Percentiles rank a stretch among this genome's conserved stretches.
Conservation (phyloP, 257 asterid species). For the Knoxia roxburghii region DNA sequence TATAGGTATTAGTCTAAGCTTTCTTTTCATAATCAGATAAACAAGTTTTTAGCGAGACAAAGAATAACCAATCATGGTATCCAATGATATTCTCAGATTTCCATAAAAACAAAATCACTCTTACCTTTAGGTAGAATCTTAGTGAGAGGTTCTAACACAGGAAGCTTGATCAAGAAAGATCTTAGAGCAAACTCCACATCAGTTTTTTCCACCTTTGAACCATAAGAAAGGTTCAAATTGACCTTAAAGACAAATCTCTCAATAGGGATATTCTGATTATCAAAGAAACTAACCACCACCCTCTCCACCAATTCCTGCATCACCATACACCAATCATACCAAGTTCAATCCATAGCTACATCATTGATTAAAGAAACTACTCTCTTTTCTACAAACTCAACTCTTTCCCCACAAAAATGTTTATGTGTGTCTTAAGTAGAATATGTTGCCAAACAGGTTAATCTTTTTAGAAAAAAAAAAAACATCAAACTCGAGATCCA, state of each 20-base stretch:
- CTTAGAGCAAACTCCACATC: conserved; percentile 73
- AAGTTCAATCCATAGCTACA: conserved; percentile 11
- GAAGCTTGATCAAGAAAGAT: conserved; percentile 77
- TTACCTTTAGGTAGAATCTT: conserved; percentile 63
- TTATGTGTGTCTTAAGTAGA: no score
- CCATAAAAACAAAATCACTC: conserved; percentile 22
- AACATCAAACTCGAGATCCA: not conserved
- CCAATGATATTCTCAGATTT: not conserved
- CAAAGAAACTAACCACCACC: conserved; percentile 68
- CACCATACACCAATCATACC: conserved; percentile 20
- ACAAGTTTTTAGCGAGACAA: not conserved
- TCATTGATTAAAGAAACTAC: conserved; percentile 16
- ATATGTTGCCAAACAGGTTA: not conserved
- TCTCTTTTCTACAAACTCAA: conserved; percentile 3
- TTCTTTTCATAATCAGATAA: not conserved
- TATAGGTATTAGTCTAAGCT: not conserved
- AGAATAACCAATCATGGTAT: not conserved
- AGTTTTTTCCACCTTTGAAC: conserved; percentile 55
- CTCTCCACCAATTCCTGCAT: conserved; percentile 83
- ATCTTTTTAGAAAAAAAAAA: not conserved
- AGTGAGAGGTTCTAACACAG: conserved; percentile 61
- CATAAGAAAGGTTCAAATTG: conserved; percentile 56
- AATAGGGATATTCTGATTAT: conserved; percentile 44
- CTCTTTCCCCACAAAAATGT: no score
- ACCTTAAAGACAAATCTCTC: conserved; percentile 86